Base-by-base conservation (phyloP, 1,284 basidiomycete genomes). In the Sparassis latifolia region DNA sequence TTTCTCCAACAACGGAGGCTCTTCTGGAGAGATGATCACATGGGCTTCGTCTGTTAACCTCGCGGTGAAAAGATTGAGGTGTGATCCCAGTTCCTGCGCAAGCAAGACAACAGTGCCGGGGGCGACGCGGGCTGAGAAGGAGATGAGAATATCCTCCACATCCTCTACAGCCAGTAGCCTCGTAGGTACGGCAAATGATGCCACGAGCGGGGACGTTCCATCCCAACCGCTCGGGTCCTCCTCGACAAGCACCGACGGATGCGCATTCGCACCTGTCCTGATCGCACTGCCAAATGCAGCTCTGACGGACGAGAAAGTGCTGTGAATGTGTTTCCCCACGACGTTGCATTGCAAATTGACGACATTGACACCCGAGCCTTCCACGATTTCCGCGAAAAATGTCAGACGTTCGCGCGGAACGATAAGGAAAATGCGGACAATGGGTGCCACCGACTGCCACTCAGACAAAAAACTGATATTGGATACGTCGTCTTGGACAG, bases 161-260 rank as follows among this genome's bases (percentile, higher is more conserved):
- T 59, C 59, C 31, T 66, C 64, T 38, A 63, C 48, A 2, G 58
- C 57, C 10, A 74, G 55, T 4, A 66, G 41, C 42, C 51, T 52
- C 1, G 66, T 53, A 1, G 70, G 62, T 28, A 68, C 51, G 7
- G 52, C 55, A 50, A 73, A 74, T 3, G 68, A 69, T n/a, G 63
- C 64, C 9, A 73, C 58, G n/a, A 72, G 56, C 3, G 69, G 57
- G 2, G 66, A 60, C 2, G 51, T 50, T 29, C 72, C 70, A 9
- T 58, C 38, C 55, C 60, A 59, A 4, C 69, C 67, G 5, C 59
- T 47, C 1, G 55, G 52, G 54, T 73, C 72, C 42, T 69, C 69
- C 20, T 68, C 58, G 52, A 73, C 65, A 0, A 57, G 3, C 2
- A 68, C 57, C n/a, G 51, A 43, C 0, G 63, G 64, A 7, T 53